Conservation (phyloP, 2,329 filamentous ascomycete species). For the Neonectria ditissima region DNA sequence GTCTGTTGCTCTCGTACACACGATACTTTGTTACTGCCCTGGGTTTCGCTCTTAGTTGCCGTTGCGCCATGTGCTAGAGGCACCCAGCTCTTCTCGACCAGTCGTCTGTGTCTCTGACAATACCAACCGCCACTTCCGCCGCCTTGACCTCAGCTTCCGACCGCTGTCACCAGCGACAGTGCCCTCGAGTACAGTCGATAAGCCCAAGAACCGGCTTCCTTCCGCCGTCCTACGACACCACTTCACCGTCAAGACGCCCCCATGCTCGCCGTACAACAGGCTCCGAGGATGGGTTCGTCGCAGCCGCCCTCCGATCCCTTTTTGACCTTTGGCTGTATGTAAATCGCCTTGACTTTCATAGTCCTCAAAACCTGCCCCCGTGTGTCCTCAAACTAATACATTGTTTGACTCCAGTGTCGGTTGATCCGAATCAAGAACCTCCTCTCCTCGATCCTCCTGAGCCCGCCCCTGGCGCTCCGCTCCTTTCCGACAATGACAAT, state of each 20-base stretch:
- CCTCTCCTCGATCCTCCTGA: constrained; percentile 68
- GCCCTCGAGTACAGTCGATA: constrained; percentile 3
- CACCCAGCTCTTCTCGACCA: constrained; percentile 1
- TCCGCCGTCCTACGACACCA: constrained; percentile 23
- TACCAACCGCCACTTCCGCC: background rate
- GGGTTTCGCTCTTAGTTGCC: background rate
- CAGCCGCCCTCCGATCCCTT: constrained; percentile 64
- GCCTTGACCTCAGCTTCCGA: background rate
- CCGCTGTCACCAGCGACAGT: constrained; percentile 6
- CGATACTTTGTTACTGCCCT: constrained; percentile 6
- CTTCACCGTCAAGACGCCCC: constrained; percentile 52
- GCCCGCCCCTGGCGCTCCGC: constrained; percentile 71
- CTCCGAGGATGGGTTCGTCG: constrained; percentile 70
- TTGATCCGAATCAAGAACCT: constrained; percentile 59
- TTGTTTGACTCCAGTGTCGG: constrained; percentile 54
- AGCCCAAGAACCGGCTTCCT: constrained; percentile 15
- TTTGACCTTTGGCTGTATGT: constrained; percentile 77
- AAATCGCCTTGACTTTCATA: constrained; percentile 2
- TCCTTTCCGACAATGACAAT: constrained; percentile 72
- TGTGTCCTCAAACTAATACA: constrained; percentile 43
- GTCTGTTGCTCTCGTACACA: constrained; percentile 1
- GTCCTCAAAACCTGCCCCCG: constrained; percentile 1
- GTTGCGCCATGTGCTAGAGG: constrained; percentile 23
- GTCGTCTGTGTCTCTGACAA: constrained; percentile 4
- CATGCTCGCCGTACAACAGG: constrained; percentile 68